These are phyloP conservation scores for Sanghuangporus baumii DNA, from an alignment of 1,284 basidiomycete species.

Conservation along the genomic window DNA sequence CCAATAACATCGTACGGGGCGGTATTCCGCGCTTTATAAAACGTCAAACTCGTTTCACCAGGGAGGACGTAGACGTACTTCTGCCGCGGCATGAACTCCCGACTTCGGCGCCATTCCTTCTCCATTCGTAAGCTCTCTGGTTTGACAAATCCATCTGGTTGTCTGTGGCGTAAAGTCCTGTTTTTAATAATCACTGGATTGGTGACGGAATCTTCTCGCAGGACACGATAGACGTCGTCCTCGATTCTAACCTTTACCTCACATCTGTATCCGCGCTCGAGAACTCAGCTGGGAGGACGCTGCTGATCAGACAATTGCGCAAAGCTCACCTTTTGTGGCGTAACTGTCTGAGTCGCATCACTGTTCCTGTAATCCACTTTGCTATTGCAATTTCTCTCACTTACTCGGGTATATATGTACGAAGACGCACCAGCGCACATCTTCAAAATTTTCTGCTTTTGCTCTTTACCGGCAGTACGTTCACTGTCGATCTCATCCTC, in stretches of 20 bases:
- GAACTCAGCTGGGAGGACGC: background rate
- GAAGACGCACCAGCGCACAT: background rate
- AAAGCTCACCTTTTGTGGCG: background rate
- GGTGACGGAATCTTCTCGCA: background rate
- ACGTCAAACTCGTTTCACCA: slow-evolving; percentile 94
- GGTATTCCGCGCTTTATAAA: slow-evolving; percentile 92
- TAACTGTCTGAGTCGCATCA: background rate
- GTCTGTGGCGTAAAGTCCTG: background rate
- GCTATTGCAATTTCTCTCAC: background rate
- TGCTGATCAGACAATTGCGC: background rate
- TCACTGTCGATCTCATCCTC: background rate
- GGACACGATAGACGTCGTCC: background rate
- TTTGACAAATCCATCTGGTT: background rate
- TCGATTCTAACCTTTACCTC: background rate
- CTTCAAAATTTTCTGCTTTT: background rate
- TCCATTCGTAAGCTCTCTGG: background rate
- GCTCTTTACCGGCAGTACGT: background rate
- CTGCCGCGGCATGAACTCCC: slow-evolving; percentile 81
- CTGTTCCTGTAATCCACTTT: background rate
- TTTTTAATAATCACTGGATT: background rate
- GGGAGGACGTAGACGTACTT: slow-evolving; percentile 88
- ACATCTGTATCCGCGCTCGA: background rate
- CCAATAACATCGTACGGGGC: slow-evolving; percentile 89
- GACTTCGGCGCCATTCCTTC: background rate
- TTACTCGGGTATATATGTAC: background rate